phyloP scores from a whole-genome alignment of 257 asterid species.

The Scutellaria baicalensis region DNA sequence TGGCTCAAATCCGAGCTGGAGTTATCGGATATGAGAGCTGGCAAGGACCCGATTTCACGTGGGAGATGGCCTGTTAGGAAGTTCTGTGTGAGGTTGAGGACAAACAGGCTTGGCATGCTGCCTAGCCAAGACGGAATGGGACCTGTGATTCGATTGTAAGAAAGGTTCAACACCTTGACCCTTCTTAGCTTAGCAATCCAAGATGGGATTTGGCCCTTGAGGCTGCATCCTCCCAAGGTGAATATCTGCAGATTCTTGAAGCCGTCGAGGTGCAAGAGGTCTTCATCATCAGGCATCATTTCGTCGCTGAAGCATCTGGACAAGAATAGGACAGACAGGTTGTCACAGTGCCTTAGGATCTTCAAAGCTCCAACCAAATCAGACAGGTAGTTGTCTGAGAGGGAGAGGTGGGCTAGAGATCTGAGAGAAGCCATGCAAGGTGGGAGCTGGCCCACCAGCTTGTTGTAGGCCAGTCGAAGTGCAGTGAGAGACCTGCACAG shows the following conservation, averaged over 20 bases:
- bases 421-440: conserved; percentile 33
- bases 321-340: conserved; percentile 36
- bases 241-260: conserved; percentile 37
- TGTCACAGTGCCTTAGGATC: conserved; percentile 30
- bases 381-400: conserved; percentile 35
- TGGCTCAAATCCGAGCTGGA: conserved; percentile 30
- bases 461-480: conserved; percentile 36
- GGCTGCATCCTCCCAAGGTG: conserved; percentile 38
- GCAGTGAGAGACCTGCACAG: conserved; percentile 32
- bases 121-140: conserved; percentile 43
- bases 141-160: conserved; percentile 36
- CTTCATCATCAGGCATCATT: conserved; percentile 23
- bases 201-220: conserved; percentile 32
- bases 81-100: conserved; percentile 34
- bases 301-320: conserved; percentile 42
- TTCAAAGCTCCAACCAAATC: conserved; percentile 32
- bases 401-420: conserved; percentile 24
- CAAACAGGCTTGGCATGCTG: conserved; percentile 30
- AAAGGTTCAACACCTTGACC: conserved; percentile 38
- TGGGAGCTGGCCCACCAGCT: conserved; percentile 31
- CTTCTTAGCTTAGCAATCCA: conserved; percentile 32
- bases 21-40: conserved; percentile 29
- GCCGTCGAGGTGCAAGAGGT: conserved; percentile 18
- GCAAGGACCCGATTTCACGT: conserved; percentile 26
- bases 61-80: conserved; percentile 32